Evolutionary conservation across 805 yeast genomes (phyloP).

Genomic region (Wickerhamiella kazuoi): DNA sequence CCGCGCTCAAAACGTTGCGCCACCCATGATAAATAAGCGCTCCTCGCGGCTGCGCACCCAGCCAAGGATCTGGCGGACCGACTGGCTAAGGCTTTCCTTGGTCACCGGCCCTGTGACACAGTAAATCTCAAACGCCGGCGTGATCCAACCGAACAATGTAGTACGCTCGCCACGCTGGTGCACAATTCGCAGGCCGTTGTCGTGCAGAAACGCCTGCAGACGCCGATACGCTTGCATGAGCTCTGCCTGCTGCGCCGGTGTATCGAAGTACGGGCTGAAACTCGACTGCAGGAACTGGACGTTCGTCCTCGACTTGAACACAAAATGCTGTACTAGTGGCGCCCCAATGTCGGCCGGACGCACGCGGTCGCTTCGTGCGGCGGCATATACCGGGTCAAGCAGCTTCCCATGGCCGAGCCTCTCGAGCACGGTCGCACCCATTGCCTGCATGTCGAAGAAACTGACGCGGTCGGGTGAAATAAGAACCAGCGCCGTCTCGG

Average conservation of each 20-base stretch:
- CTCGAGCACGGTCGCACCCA: conserved; percentile 35
- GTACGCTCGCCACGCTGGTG: conserved; percentile 13
- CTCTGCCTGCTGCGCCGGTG: conserved; percentile 10
- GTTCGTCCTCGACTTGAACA: conserved; percentile 51
- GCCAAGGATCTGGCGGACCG: conserved; percentile 44
- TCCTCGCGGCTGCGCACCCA: conserved; percentile 66
- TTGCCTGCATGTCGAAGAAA: conserved; percentile 55
- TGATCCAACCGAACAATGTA: conserved; percentile 31
- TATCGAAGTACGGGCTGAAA: conserved; percentile 7
- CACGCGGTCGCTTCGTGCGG: conserved; percentile 25
- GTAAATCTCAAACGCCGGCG: conserved; percentile 45
- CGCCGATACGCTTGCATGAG: conserved; percentile 18
- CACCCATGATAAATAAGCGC: conserved; percentile 56
- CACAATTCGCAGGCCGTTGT: conserved; percentile 15
- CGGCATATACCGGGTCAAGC: conserved; percentile 23
- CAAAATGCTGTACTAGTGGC: conserved; percentile 51
- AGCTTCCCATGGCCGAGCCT: conserved; percentile 25
- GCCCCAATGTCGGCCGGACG: conserved; percentile 38
- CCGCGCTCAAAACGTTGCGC: conserved; percentile 35
- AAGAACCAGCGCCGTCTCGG: conserved; percentile 27
- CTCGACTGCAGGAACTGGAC: conserved; percentile 44
- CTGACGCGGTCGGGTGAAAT: conserved; percentile 58
- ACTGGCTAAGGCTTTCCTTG: conserved; percentile 37
- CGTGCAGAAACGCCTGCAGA: conserved; percentile 23
- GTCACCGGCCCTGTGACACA: conserved; percentile 41